Base-by-base conservation (phyloP, 257 asterid genomes). In the Fraxinus quadrangulata region DNA sequence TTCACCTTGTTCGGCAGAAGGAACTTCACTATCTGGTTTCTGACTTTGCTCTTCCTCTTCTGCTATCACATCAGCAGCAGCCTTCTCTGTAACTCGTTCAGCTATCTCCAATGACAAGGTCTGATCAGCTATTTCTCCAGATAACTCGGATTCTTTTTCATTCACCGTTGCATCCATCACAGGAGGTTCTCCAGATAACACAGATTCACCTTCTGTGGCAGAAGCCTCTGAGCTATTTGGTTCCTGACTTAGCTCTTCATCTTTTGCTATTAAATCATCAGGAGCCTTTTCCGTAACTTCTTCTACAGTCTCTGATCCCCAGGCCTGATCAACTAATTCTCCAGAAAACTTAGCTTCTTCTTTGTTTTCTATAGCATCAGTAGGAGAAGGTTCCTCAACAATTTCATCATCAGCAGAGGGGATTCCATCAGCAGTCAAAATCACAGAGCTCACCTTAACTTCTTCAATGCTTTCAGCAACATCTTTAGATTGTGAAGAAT, bases 391-490 rank as follows among this genome's bases (percentile, higher is more conserved):
- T 71, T 76, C 87, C 36, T 81, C 84, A 12, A 81, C 56, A 74
- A 74, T 61, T 75, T 84, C 83, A 69, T 76, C 87, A 65, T 78
- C 80, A 82, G 83, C 54, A 30, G 70, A 51, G 30, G 81, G 72
- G 77, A 75, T 84, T 70, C 74, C 87, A 65, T 78, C 80, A 82
- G 83, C 54, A 30, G 70, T 83, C 75, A 75, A 56, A 69, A 51
- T 51, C 42, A 67, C 91, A 54, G 92, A 80, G 79, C 82, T 78
- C n/a, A 77, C 86, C 79, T 86, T 86, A 45, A 76, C 79, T 83
- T 87, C 88, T 69, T 85, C 79, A 10, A 34, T 13, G 75, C 67
- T 86, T 80, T 66, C 63, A n/a, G 67, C 84, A 73, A 24, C 80
- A 78, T 82, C 80, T 19, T 49, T 78, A 76, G 49, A 78, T 45